Conservation (phyloP, 768 basidiomycete species). For the Suillus paluster region DNA sequence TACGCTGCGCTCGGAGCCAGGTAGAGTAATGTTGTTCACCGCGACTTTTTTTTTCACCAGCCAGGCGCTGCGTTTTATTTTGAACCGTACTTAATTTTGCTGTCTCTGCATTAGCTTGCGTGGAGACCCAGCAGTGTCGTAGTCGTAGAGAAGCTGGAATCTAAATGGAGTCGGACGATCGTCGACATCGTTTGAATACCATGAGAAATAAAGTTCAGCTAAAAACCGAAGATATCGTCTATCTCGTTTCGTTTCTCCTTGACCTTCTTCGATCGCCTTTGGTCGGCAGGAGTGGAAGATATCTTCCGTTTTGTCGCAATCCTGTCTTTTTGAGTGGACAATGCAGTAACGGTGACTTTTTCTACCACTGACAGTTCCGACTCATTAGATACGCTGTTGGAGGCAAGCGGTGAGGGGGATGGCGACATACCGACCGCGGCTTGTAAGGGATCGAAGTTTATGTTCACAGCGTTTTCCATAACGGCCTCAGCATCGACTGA, state of each 20-base stretch:
- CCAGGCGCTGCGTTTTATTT: conserved; percentile 3
- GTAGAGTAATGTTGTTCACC: background rate
- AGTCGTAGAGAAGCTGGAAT: background rate
- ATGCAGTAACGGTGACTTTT: background rate
- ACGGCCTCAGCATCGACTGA: background rate
- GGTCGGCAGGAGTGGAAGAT: background rate
- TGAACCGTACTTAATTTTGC: background rate
- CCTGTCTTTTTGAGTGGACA: background rate
- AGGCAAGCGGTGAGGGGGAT: background rate
- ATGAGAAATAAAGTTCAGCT: background rate
- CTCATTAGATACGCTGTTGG: background rate
- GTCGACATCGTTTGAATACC: background rate
- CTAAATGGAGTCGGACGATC: background rate
- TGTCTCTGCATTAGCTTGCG: conserved; percentile 1
- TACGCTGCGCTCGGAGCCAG: background rate
- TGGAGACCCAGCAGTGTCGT: conserved; percentile 1
- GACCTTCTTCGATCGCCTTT: conserved; percentile 34
- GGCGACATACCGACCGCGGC: background rate
- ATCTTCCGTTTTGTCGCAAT: conserved; percentile 1
- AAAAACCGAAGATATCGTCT: conserved; percentile 67
- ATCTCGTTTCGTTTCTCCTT: conserved; percentile 59
- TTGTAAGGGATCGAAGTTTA: background rate
- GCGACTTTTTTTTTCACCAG: conserved; percentile 3
- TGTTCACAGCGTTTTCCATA: background rate
- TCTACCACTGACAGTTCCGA: background rate